A percentile compares a stretch with the other conserved stretches of the same genome.
phyloP scores from a whole-genome alignment of 139 green algal genomes.

The Chlamydomonas sp. region DNA sequence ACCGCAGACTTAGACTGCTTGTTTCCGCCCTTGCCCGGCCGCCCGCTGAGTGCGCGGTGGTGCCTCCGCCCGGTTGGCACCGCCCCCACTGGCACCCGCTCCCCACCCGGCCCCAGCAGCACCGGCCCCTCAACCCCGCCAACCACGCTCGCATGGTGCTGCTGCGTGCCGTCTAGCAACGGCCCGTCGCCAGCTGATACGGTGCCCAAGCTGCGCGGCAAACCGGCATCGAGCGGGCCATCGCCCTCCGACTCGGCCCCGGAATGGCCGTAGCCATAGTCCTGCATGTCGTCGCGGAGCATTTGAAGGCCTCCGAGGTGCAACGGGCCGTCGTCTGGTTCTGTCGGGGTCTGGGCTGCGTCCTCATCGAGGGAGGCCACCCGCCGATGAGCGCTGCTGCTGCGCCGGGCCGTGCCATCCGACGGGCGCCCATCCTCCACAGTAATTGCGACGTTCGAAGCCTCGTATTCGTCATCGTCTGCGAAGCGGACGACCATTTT shows the following conservation, averaged over 20 bases:
- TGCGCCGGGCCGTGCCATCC: not conserved
- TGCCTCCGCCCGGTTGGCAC: not conserved
- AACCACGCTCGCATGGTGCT: not conserved
- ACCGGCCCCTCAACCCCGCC: not conserved
- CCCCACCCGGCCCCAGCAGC: not conserved
- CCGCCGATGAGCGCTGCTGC: not conserved
- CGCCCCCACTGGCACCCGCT: not conserved
- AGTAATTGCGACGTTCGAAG: conserved; percentile 9
- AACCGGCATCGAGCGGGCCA: not conserved
- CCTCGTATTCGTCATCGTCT: not conserved
- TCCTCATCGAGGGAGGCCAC: not conserved
- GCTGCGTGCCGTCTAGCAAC: not conserved
- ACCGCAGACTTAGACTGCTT: not conserved
- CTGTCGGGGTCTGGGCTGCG: not conserved
- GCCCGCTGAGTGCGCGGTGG: not conserved
- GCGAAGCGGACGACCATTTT: conserved; percentile 16
- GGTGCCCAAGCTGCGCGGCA: not conserved
- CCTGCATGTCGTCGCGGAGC: conserved; percentile 1
- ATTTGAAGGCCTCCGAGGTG: conserved; percentile 17
- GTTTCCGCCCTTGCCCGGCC: conserved; percentile 15
- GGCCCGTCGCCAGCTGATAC: not conserved
- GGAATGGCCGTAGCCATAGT: not conserved
- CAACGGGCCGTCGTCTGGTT: not conserved
- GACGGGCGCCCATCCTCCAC: not conserved
- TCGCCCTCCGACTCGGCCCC: conserved; percentile 3